Percentiles rank a stretch among this genome's conserved stretches.
phyloP scores from a whole-genome alignment of 306 rosid species.

The Lathyrus sativus region DNA sequence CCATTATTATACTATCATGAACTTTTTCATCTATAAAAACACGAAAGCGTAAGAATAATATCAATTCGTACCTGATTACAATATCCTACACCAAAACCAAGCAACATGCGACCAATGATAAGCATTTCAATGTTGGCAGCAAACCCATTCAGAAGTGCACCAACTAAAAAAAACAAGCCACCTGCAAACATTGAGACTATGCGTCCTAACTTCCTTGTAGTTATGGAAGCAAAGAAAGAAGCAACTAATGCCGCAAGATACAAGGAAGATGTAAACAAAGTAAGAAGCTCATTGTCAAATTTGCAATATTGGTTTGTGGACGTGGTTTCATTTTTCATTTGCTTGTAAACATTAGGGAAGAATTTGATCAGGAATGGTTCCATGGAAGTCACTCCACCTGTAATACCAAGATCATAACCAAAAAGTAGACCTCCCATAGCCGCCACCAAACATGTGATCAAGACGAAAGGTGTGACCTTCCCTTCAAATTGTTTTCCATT shows the following conservation, averaged over 20 bases:
- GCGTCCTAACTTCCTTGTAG: slow-evolving; percentile 27
- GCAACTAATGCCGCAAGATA: background rate
- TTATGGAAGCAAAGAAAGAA: slow-evolving; percentile 34
- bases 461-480: slow-evolving; percentile 18
- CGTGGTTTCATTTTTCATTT: background rate
- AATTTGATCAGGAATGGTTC: background rate
- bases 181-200: slow-evolving; percentile 33
- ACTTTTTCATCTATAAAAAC: background rate
- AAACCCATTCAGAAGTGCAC: slow-evolving; percentile 28
- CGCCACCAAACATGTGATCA: slow-evolving; percentile 31
- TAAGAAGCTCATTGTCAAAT: background rate
- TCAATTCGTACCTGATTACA: slow-evolving; percentile 27
- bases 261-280: background rate
- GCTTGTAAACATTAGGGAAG: background rate
- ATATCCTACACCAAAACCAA: slow-evolving; percentile 33
- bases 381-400: background rate
- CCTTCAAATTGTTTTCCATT: slow-evolving; percentile 7
- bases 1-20: background rate
- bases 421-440: slow-evolving; percentile 39
- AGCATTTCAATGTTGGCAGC: slow-evolving; percentile 8
- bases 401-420: slow-evolving; percentile 19
- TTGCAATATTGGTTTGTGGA: background rate
- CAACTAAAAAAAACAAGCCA: slow-evolving; percentile 31
- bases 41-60: background rate
- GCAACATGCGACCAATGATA: background rate